These are phyloP conservation scores for Fonsecaea nubica DNA, from an alignment of 2,329 filamentous ascomycete species.

Conservation along the genomic window DNA sequence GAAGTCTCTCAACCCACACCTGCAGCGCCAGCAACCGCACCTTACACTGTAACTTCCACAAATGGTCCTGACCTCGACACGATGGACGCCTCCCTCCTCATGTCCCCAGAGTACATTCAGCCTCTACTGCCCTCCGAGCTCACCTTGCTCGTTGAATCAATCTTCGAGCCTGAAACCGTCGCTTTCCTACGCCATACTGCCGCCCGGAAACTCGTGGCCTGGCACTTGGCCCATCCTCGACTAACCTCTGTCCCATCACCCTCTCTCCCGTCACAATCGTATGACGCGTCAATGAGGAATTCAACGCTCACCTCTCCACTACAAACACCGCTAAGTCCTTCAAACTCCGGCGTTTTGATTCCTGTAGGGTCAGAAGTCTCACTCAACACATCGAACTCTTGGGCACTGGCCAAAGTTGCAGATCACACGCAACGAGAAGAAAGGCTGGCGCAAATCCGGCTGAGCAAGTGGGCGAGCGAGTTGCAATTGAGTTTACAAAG, in stretches of 20 bases:
- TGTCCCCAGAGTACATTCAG: conserved; percentile 88
- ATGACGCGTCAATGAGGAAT: conserved; percentile 37
- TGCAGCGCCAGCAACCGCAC: conserved; percentile 44
- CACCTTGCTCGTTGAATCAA: conserved; percentile 67
- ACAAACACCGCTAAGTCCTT: conserved; percentile 35
- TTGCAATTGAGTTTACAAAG: conserved; percentile 76
- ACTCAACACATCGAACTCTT: conserved; percentile 52
- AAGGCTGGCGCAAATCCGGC: conserved; percentile 68
- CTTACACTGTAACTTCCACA: conserved; percentile 80
- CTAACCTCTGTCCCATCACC: conserved; percentile 40
- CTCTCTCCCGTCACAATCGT: conserved; percentile 24
- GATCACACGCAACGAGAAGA: conserved; percentile 67
- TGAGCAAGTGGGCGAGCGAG: conserved; percentile 83
- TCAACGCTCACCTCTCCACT: conserved; percentile 41
- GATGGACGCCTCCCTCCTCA: conserved; percentile 92
- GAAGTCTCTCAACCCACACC: conserved; percentile 2
- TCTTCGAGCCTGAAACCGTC: conserved; percentile 80
- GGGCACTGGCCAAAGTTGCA: conserved; percentile 66
- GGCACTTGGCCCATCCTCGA: conserved; percentile 59
- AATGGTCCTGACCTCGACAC: conserved; percentile 74
- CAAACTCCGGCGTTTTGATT: conserved; percentile 42
- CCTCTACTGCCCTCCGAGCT: conserved; percentile 81
- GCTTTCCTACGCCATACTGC: conserved; percentile 82
- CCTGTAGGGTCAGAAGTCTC: conserved; percentile 41
- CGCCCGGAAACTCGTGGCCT: conserved; percentile 79